phyloP scores from a whole-genome alignment of 1,284 basidiomycete genomes.

The Ustilago crameri region DNA sequence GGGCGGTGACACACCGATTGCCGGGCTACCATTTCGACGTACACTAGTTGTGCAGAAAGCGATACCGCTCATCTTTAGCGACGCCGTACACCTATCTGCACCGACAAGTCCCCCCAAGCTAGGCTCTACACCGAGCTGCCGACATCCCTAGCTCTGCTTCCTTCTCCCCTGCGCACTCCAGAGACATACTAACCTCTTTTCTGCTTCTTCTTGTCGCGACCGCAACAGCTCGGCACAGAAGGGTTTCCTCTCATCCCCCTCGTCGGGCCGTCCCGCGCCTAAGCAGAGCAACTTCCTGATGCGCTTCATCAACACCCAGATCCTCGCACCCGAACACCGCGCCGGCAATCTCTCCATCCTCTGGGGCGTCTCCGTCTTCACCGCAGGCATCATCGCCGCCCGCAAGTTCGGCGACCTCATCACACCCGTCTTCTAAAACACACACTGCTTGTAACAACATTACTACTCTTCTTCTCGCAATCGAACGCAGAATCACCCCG shows the following conservation, averaged over 20 bases:
- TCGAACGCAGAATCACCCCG: too few relatives aligned
- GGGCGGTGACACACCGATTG: too few relatives aligned
- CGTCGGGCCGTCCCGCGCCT: constrained; percentile 8
- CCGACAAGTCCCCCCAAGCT: too few relatives aligned
- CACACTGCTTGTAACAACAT: too few relatives aligned
- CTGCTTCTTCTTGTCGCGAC: neutral
- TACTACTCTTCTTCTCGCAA: too few relatives aligned
- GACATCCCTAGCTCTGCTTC: too few relatives aligned
- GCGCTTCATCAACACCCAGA: constrained; percentile 54
- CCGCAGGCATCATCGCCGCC: constrained; percentile 54
- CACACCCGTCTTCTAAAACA: constrained; percentile 54
- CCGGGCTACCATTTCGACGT: too few relatives aligned
- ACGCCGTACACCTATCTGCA: too few relatives aligned
- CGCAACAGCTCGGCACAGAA: constrained; percentile 43
- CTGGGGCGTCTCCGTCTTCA: constrained; percentile 61
- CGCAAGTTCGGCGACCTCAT: constrained; percentile 58
- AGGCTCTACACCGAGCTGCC: too few relatives aligned
- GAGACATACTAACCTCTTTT: neutral
- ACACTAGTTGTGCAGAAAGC: too few relatives aligned
- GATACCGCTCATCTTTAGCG: too few relatives aligned
- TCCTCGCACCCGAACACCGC: constrained; percentile 61
- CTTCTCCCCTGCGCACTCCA: too few relatives aligned
- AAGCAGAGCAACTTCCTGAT: constrained; percentile 46
- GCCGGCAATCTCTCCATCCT: constrained; percentile 59
- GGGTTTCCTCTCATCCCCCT: constrained; percentile 43